Evolutionary conservation across 2,329 filamentous ascomycete genomes (phyloP).

Genomic region (Zymoseptoria brevis): DNA sequence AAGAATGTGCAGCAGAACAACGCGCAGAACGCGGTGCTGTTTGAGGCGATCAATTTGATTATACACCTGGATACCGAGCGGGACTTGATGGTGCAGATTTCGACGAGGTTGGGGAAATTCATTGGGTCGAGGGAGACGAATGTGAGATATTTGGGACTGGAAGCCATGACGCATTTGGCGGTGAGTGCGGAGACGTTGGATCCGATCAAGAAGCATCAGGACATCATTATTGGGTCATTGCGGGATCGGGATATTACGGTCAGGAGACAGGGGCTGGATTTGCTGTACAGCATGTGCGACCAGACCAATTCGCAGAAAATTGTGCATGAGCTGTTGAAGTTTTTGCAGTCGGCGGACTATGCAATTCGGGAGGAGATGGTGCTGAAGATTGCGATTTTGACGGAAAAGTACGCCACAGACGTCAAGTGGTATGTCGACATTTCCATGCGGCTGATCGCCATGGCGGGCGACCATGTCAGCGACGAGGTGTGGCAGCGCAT

Average conservation of each 20-base stretch:
- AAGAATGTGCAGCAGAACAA: conserved; percentile 99
- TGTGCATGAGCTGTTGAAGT: conserved; percentile 86
- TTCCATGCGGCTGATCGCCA: conserved; percentile 83
- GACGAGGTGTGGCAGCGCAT: conserved; percentile 99
- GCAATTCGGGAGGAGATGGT: conserved; percentile 99
- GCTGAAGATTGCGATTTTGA: conserved; percentile 94
- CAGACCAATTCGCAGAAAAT: conserved; percentile 88
- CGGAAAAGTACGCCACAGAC: conserved; percentile 96
- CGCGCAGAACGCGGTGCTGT: conserved; percentile 93
- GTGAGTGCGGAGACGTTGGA: conserved; percentile 89
- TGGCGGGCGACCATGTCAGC: conserved; percentile 96
- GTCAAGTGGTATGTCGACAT: conserved; percentile 99
- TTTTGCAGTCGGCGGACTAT: conserved; percentile 93
- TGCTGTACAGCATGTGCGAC: conserved; percentile 99
- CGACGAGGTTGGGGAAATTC: conserved; percentile 80
- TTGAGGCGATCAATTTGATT: conserved; percentile 96
- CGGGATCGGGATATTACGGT: conserved; percentile 97
- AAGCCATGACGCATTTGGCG: conserved; percentile 97
- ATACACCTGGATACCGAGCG: conserved; percentile 96
- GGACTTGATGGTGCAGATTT: conserved; percentile 92
- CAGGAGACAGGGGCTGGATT: conserved; percentile 84
- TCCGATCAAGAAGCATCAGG: conserved; percentile 96
- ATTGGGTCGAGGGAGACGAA: conserved; percentile 97
- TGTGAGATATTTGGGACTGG: conserved; percentile 87
- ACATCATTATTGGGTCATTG: conserved; percentile 87